Base-by-base conservation (phyloP, 768 basidiomycete species). In the Ramaria sp. region DNA sequence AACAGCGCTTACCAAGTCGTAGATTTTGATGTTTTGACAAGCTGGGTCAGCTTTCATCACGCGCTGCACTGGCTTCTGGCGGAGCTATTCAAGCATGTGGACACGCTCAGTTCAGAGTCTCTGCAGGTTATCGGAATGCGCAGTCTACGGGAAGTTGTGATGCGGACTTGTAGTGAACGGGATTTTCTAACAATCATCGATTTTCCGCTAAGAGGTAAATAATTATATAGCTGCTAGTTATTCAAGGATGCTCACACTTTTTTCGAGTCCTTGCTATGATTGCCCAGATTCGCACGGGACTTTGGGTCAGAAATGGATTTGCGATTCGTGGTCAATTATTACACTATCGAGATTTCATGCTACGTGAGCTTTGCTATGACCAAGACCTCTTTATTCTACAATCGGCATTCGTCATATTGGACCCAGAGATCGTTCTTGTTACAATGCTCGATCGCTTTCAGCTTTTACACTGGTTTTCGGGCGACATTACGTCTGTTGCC, bases 281-380 rank as follows among this genome's bases (percentile, higher is more conserved):
- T 43, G 92, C 94, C 0, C 96, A 98, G 65, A 91, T 97, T 49
- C 82, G 93, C 24, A 87, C 90, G 0, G 93, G 93, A 0, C 75
- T 98, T 3, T 99, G 96, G 96, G 94, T 96, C 7, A 86, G 95
- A 52, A 99, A 99, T 61, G 96, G 96, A 3, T 89, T 93, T 63
- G 87, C 87, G 15, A 94, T 98, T 60, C 85, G 95, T 1, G 92
- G 93, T 0, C 96, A 98, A 66, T 74, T 93, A 3, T 77, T 94
- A 50, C 95, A 98, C 65, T 99, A 99, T 66, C 85, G 93, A 25
- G 95, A 98, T 65, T 92, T 91, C 67, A 86, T 88, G 78, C 80
- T 97, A 24, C 85, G 95, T 18, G 96, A 99, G 66, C 76, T 92
- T 5, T 96, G 95, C 62, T 94, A 95, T 64, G 96, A 99, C 66